phyloP scores from a whole-genome alignment of 164 flowering plant genomes.

The Echeveria elegans region DNA sequence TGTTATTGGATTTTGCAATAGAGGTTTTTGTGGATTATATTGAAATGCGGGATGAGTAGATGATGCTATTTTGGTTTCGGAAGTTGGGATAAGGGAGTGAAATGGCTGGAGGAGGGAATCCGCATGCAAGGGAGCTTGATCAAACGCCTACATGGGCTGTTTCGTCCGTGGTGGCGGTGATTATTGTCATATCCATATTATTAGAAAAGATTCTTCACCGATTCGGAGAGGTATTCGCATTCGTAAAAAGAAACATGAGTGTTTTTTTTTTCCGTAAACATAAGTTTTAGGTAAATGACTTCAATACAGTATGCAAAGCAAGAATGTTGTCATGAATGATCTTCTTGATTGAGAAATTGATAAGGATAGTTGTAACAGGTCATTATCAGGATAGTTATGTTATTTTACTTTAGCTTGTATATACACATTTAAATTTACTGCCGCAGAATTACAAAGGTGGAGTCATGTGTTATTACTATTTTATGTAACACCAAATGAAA shows the following conservation, averaged over 20 bases:
- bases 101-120: slow-evolving; percentile 16
- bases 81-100: background rate
- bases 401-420: background rate
- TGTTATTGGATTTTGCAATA: background rate
- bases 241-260: too few relatives aligned
- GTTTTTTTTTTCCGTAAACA: background rate
- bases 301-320: background rate
- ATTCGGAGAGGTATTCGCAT: slow-evolving; percentile 29
- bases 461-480: background rate
- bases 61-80: background rate
- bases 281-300: background rate
- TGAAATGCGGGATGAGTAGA: background rate
- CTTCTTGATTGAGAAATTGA: background rate
- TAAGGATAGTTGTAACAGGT: background rate
- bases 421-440: background rate
- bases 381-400: background rate
- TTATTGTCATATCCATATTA: slow-evolving; percentile 53
- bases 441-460: background rate
- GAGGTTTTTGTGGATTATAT: background rate
- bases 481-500: background rate
- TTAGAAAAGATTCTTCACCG: slow-evolving; percentile 65
- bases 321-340: background rate
- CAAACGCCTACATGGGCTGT: slow-evolving; percentile 96
- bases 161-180: slow-evolving; percentile 56
- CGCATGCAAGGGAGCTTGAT: slow-evolving; percentile 37